A percentile compares a stretch with the other conserved stretches of the same genome.
Evolutionary conservation across 2,329 filamentous ascomycete species (phyloP).

Genomic region (Colletotrichum sansevieriae): DNA sequence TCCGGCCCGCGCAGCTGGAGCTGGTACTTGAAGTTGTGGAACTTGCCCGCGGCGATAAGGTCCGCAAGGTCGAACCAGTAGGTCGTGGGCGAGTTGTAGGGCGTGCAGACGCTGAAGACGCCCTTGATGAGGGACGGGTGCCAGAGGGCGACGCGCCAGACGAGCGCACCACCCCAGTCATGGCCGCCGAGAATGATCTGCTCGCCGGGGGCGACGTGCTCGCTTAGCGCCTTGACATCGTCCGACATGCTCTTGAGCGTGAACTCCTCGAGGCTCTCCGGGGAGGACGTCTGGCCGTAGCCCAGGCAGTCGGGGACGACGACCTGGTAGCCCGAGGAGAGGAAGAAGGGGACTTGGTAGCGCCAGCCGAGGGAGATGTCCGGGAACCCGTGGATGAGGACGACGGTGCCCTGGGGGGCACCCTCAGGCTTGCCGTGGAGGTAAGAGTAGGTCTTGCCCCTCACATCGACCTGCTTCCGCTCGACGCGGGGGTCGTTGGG

Average conservation of each 20-base stretch:
- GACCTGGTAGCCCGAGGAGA: conserved; percentile 80
- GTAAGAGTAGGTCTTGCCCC: conserved; percentile 79
- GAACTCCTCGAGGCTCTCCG: conserved; percentile 65
- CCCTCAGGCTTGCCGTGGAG: conserved; percentile 65
- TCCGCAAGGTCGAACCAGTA: conserved; percentile 69
- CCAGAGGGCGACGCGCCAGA: conserved; percentile 81
- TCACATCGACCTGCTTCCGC: conserved; percentile 72
- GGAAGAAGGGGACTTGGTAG: conserved; percentile 84
- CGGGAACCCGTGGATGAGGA: conserved; percentile 80
- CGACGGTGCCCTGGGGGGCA: conserved; percentile 61
- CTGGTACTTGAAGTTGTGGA: conserved; percentile 87
- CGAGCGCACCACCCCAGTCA: conserved; percentile 89
- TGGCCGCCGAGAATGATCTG: conserved; percentile 88
- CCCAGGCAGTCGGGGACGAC: conserved; percentile 90
- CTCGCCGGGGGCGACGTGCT: conserved; percentile 60
- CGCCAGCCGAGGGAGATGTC: conserved; percentile 90
- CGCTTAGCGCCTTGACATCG: conserved; percentile 81
- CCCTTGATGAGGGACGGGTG: conserved; percentile 79
- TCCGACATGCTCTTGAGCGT: conserved; percentile 78
- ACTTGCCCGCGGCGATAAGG: conserved; percentile 63
- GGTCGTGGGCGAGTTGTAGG: conserved; percentile 70
- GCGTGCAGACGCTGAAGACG: conserved; percentile 86
- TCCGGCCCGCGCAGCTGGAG: conserved; percentile 80
- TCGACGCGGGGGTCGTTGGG: conserved; percentile 76
- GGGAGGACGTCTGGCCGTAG: conserved; percentile 82